Evolutionary conservation across 441 rosid genomes (phyloP).

Genomic region (Viola pubescens): DNA sequence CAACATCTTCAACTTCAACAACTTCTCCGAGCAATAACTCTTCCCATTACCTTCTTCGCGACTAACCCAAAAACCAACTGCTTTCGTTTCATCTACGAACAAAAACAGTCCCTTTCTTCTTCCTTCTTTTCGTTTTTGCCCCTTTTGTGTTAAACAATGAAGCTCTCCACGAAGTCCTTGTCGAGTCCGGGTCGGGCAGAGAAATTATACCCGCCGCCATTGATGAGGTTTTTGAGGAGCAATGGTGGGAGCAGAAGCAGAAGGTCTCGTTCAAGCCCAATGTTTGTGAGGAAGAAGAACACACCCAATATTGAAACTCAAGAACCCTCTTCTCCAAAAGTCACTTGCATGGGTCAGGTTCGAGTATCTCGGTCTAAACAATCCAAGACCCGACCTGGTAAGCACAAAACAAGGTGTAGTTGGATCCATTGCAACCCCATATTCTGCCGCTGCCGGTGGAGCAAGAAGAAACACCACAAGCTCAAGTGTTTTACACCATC

Average conservation of each 20-base stretch:
- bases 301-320: constrained; percentile 45
- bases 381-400: constrained; percentile 17
- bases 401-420: constrained; percentile 30
- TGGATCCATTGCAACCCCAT: constrained; percentile 39
- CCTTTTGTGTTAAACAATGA: constrained; percentile 25
- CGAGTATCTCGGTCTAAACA: constrained; percentile 56
- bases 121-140: not conserved
- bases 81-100: no score
- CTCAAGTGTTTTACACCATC: constrained; percentile 14
- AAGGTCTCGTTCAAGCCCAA: constrained; percentile 70
- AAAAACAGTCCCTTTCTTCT: no score
- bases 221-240: constrained; percentile 69
- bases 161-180: constrained; percentile 49
- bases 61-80: not conserved
- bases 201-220: constrained; percentile 72
- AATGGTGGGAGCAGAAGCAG: constrained; percentile 62
- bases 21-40: constrained; percentile 1
- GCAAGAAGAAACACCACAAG: constrained; percentile 5
- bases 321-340: constrained; percentile 90
- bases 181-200: constrained; percentile 88
- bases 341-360: constrained; percentile 97
- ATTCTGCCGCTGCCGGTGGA: constrained; percentile 18
- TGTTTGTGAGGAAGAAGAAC: constrained; percentile 58
- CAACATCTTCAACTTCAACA: not conserved
- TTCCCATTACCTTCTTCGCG: not conserved